A percentile compares a stretch with the other conserved stretches of the same genome.
phyloP scores from a whole-genome alignment of 345 rosid genomes.

The Lumnitzera racemosa region DNA sequence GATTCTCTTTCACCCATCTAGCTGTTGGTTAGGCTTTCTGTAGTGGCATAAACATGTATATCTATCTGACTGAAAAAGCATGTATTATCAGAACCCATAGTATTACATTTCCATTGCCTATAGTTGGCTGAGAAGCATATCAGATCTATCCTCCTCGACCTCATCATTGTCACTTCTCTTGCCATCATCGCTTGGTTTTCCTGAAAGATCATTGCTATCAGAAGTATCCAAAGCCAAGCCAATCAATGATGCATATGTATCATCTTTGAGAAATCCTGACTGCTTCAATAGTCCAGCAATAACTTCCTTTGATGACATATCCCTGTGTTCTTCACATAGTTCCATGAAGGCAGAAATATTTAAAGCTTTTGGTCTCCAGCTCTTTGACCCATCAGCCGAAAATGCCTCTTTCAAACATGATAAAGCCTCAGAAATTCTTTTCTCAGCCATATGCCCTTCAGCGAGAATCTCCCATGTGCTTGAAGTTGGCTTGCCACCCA shows the following conservation, averaged over 20 bases:
- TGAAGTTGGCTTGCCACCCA: conserved; percentile 74
- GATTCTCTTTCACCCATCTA: too few relatives aligned
- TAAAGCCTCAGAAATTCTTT: conserved; percentile 45
- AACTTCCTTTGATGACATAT: conserved; percentile 40
- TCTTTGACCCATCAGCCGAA: conserved; percentile 35
- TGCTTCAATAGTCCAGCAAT: conserved; percentile 43
- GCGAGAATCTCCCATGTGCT: conserved; percentile 86
- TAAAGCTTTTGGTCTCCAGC: conserved; percentile 69
- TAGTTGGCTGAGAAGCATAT: conserved; percentile 35
- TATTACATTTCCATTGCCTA: conserved; percentile 10
- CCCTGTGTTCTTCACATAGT: conserved; percentile 60
- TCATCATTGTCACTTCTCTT: conserved; percentile 8
- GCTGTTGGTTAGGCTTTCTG: too few relatives aligned
- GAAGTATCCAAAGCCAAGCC: conserved; percentile 18
- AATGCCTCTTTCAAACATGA: conserved; percentile 63
- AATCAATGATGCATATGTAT: conserved; percentile 37
- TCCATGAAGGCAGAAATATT: conserved; percentile 39
- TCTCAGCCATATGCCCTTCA: conserved; percentile 52
- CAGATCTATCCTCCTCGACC: conserved; percentile 22
- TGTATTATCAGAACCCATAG: too few relatives aligned
- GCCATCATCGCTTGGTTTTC: conserved; percentile 6
- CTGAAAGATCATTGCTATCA: neutral
- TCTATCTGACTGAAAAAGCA: too few relatives aligned
- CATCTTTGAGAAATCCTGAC: conserved; percentile 45
- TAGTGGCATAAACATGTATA: too few relatives aligned